Percentiles rank a stretch among this genome's conserved stretches.
phyloP scores from a whole-genome alignment of 1,139 yeast species.

The Yamadazyma siamensis region DNA sequence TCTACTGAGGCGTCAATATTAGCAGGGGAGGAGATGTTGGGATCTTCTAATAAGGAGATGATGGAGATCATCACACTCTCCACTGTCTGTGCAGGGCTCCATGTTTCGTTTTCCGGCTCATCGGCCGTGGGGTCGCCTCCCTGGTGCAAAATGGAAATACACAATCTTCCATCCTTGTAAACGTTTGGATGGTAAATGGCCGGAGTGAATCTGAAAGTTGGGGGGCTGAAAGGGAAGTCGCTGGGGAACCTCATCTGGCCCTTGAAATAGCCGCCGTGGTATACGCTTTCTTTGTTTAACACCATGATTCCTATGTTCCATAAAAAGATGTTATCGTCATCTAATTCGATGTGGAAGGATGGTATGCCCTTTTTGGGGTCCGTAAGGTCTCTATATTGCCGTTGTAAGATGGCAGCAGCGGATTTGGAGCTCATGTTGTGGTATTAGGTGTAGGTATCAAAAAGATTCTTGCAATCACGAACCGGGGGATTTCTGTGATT shows the following conservation, averaged over 20 bases:
- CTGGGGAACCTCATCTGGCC: constrained; percentile 92
- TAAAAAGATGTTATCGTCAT: constrained; percentile 84
- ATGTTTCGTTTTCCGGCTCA: constrained; percentile 88
- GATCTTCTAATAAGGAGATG: constrained; percentile 87
- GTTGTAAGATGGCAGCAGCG: constrained; percentile 80
- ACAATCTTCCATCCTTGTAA: constrained; percentile 86
- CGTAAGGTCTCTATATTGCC: constrained; percentile 90
- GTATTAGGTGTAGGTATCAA: too few species aligned
- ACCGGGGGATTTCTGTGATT: too few species aligned
- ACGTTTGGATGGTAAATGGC: constrained; percentile 94
- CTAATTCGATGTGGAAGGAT: constrained; percentile 81
- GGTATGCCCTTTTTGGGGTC: constrained; percentile 93
- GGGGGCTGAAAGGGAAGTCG: constrained; percentile 91
- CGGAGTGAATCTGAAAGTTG: constrained; percentile 89
- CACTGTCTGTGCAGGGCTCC: constrained; percentile 97
- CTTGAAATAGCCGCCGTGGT: constrained; percentile 93
- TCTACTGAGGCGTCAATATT: constrained; percentile 95
- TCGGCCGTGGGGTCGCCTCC: constrained; percentile 87
- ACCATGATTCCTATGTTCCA: constrained; percentile 97
- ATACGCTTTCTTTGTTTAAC: constrained; percentile 80
- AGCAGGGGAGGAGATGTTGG: constrained; percentile 91
- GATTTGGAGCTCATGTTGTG: constrained; percentile 44
- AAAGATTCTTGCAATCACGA: too few species aligned
- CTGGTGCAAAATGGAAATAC: constrained; percentile 89
- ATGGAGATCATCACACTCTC: constrained; percentile 88